Conservation (phyloP, 176 grass and related monocot species). For the Otatea glauca region DNA sequence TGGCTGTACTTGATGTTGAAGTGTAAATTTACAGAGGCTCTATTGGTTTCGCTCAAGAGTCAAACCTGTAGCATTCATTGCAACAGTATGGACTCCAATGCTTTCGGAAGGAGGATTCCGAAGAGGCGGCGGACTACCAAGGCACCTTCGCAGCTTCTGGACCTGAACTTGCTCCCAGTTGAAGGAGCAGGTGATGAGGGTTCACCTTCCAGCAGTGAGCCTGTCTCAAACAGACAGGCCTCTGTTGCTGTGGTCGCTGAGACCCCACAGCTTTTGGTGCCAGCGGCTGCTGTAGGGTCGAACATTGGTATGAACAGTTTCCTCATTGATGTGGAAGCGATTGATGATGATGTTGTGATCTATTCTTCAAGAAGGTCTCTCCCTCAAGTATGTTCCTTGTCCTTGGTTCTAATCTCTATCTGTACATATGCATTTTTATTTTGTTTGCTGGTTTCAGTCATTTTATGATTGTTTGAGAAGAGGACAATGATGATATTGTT, state of each 20-base stretch:
- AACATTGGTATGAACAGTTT: slow-evolving; percentile 48
- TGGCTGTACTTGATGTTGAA: not conserved
- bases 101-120: slow-evolving; percentile 7
- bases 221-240: slow-evolving; percentile 6
- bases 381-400: slow-evolving; percentile 57
- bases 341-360: slow-evolving; percentile 70
- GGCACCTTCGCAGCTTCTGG: slow-evolving; percentile 15
- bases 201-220: slow-evolving; percentile 24
- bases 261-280: slow-evolving; percentile 16
- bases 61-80: slow-evolving; percentile 12
- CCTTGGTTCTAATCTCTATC: slow-evolving; percentile 31
- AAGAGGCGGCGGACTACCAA: slow-evolving; percentile 55
- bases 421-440: not conserved
- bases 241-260: not conserved
- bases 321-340: slow-evolving; percentile 60
- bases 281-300: slow-evolving; percentile 12
- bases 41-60: not conserved
- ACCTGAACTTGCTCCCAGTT: slow-evolving; percentile 52
- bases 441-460: not conserved
- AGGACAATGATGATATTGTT: not conserved
- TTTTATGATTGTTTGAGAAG: slow-evolving; percentile 23
- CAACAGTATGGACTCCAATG: slow-evolving; percentile 40
- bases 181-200: slow-evolving; percentile 26
- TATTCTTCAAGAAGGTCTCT: slow-evolving; percentile 54
- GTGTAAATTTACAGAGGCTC: slow-evolving; percentile 2